phyloP scores from a whole-genome alignment of 768 basidiomycete genomes.

The Kwoniella sp. region DNA sequence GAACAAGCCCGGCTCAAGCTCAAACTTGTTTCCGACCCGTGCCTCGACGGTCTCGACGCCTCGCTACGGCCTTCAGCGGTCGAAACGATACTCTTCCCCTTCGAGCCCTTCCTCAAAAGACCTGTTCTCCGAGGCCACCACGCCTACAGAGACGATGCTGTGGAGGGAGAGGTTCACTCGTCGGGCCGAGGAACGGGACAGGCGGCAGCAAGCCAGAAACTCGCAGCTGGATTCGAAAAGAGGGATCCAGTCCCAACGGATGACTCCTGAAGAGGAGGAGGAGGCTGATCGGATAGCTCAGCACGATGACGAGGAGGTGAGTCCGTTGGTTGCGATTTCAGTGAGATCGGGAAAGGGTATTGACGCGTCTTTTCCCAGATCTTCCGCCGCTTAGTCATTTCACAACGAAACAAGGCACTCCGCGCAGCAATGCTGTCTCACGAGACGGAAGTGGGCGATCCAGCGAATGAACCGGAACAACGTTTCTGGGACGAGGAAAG shows the following conservation, averaged over 20 bases:
- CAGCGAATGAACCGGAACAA: slow-evolving; percentile 16
- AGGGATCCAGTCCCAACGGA: neutral
- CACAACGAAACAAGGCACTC: slow-evolving; percentile 23
- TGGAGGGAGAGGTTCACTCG: slow-evolving; percentile 33
- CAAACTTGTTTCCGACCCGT: neutral
- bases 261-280: slow-evolving; percentile 25
- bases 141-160: slow-evolving; percentile 33
- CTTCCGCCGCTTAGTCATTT: slow-evolving; percentile 34
- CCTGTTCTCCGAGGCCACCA: slow-evolving; percentile 24
- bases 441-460: slow-evolving; percentile 33
- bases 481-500: slow-evolving; percentile 39
- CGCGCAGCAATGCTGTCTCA: slow-evolving; percentile 25
- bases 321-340: neutral
- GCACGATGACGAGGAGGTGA: slow-evolving; percentile 44
- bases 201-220: slow-evolving; percentile 20
- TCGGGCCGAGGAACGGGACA: slow-evolving; percentile 30
- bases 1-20: neutral
- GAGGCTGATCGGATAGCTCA: slow-evolving; percentile 38
- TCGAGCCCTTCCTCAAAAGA: neutral
- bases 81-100: neutral
- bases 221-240: slow-evolving; percentile 23
- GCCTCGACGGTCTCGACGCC: neutral
- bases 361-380: slow-evolving; percentile 16
- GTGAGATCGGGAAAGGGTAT: no score
- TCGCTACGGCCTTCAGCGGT: neutral